phyloP scores from a whole-genome alignment of 495 filamentous ascomycete genomes.

The Penicillium crystallinum region DNA sequence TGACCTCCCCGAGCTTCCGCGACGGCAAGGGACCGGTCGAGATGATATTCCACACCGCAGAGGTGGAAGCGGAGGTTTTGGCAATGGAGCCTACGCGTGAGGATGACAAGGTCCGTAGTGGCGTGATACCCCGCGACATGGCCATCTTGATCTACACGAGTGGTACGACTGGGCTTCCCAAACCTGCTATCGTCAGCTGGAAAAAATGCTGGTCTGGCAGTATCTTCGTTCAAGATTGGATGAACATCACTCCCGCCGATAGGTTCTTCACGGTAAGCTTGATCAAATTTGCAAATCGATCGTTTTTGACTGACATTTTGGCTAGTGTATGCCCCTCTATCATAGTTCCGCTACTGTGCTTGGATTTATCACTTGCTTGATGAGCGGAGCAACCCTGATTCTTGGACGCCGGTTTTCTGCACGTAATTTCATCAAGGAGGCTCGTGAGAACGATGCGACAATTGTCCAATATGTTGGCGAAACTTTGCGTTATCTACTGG shows the following conservation, averaged over 20 bases:
- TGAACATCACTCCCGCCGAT: slow-evolving; percentile 54
- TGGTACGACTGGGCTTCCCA: slow-evolving; percentile 88
- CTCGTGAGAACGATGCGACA: slow-evolving; percentile 65
- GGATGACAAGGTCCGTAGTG: slow-evolving; percentile 55
- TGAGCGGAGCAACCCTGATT: slow-evolving; percentile 58
- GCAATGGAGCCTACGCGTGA: slow-evolving; percentile 55
- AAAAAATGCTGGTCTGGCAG: slow-evolving; percentile 53
- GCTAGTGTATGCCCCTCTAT: slow-evolving; percentile 89
- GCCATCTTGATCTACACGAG: slow-evolving; percentile 78
- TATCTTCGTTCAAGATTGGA: slow-evolving; percentile 52
- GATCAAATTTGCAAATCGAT: too few species aligned
- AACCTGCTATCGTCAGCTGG: slow-evolving; percentile 83
- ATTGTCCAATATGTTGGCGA: slow-evolving; percentile 95
- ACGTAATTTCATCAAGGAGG: slow-evolving; percentile 76
- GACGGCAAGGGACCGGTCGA: slow-evolving; percentile 49
- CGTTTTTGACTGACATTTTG: background rate
- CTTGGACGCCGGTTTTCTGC: slow-evolving; percentile 80
- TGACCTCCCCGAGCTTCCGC: slow-evolving; percentile 39
- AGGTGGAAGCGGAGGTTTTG: slow-evolving; percentile 58
- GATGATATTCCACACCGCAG: slow-evolving; percentile 57
- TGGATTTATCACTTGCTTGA: slow-evolving; percentile 57
- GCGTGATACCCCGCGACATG: slow-evolving; percentile 51
- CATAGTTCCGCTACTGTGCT: slow-evolving; percentile 78
- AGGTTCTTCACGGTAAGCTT: slow-evolving; percentile 70
- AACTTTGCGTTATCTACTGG: slow-evolving; percentile 83